These are phyloP conservation scores for Bipolaris oryzae DNA, from an alignment of 2,329 filamentous ascomycete genomes.

Conservation along the genomic window DNA sequence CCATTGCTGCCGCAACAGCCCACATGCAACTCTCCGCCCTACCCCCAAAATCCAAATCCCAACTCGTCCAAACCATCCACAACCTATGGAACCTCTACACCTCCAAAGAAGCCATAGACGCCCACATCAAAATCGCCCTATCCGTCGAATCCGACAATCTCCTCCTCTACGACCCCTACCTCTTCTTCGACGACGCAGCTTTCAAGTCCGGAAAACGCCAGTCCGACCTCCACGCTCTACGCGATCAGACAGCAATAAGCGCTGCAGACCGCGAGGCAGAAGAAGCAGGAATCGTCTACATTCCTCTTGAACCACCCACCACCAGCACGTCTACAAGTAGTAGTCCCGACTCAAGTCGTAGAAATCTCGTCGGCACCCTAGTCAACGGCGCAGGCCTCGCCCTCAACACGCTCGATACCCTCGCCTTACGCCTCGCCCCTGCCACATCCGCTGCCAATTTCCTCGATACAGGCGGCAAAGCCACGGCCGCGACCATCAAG, in stretches of 20 bases:
- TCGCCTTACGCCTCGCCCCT: conserved; percentile 66
- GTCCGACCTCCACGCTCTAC: conserved; percentile 63
- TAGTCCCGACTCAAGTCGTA: conserved; percentile 39
- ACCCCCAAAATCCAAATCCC: conserved; percentile 51
- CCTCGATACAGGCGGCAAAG: conserved; percentile 87
- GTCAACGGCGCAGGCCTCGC: conserved; percentile 90
- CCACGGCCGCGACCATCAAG: conserved; percentile 80
- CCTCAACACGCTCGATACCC: conserved; percentile 88
- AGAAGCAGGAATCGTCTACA: conserved; percentile 77
- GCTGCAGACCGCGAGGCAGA: conserved; percentile 67
- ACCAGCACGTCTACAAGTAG: no score
- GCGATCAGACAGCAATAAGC: conserved; percentile 60
- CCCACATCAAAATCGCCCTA: conserved; percentile 59
- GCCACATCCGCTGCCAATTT: conserved; percentile 69
- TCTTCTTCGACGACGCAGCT: conserved; percentile 74
- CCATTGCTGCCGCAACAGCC: conserved; percentile 53
- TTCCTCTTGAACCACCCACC: conserved; percentile 57
- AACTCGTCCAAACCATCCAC: conserved; percentile 58
- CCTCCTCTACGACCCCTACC: conserved; percentile 60
- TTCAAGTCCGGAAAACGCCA: conserved; percentile 68
- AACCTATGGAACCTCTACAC: conserved; percentile 65
- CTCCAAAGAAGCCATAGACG: conserved; percentile 68
- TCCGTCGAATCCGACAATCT: conserved; percentile 49
- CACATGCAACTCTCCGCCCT: conserved; percentile 61
- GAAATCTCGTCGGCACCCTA: conserved; percentile 75